Evolutionary conservation across 2,329 filamentous ascomycete species (phyloP).

Genomic region (Ceratocystis alfenasii): DNA sequence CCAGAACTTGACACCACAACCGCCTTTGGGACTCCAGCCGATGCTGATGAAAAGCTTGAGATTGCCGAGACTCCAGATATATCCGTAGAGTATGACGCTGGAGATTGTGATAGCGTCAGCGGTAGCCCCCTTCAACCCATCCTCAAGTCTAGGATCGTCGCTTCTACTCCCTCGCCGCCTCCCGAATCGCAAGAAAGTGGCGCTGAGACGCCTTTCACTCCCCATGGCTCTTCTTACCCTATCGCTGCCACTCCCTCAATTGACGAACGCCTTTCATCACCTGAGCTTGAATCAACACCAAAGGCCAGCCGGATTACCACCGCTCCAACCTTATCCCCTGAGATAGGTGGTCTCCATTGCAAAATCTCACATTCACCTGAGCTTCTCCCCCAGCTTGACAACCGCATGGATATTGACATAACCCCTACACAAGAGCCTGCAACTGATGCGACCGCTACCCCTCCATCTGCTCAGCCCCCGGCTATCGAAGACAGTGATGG

Average conservation of each 20-base stretch:
- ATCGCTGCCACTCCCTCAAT: not conserved
- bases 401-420: not conserved
- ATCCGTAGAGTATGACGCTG: not conserved
- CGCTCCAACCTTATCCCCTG: slow-evolving; percentile 1
- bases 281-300: slow-evolving; percentile 10
- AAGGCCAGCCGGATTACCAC: not conserved
- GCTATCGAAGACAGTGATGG: not conserved
- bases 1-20: not conserved
- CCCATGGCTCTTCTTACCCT: not conserved
- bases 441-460: slow-evolving; percentile 4
- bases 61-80: slow-evolving; percentile 9
- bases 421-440: not conserved
- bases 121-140: not conserved
- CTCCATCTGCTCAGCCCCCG: slow-evolving; percentile 11
- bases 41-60: not conserved
- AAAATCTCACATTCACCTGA: not conserved
- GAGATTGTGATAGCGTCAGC: not conserved
- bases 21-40: not conserved
- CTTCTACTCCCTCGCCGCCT: not conserved
- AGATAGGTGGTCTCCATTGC: slow-evolving; percentile 2
- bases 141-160: not conserved
- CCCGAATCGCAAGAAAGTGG: not conserved
- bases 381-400: not conserved
- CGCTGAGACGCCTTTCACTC: not conserved
- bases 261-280: slow-evolving; percentile 4